A percentile compares a stretch with the other conserved stretches of the same genome.
Evolutionary conservation across 257 asterid genomes (phyloP).

Genomic region (Solanum sitiens): DNA sequence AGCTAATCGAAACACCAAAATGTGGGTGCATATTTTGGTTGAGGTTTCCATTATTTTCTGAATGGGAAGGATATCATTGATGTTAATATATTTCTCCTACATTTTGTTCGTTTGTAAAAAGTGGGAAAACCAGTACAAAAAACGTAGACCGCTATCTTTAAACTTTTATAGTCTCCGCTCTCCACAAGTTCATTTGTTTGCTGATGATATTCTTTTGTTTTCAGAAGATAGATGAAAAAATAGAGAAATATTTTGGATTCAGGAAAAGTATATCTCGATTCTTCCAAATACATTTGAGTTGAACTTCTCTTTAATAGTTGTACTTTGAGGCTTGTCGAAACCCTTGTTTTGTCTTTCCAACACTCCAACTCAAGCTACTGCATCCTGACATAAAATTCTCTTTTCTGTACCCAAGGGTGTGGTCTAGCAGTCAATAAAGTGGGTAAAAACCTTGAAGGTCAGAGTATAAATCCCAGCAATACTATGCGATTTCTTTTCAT

Average conservation of each 20-base stretch:
- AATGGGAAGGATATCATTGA: background rate
- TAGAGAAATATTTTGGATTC: background rate
- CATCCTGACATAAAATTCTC: background rate
- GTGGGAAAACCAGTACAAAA: background rate
- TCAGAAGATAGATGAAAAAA: background rate
- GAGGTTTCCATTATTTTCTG: background rate
- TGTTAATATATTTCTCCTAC: background rate
- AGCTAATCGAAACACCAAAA: background rate
- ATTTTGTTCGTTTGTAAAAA: background rate
- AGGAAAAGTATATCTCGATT: background rate
- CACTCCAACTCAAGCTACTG: background rate
- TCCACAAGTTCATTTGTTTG: background rate
- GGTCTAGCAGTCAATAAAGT: background rate
- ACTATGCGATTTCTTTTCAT: background rate
- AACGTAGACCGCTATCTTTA: background rate
- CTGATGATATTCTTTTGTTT: background rate
- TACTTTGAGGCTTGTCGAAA: background rate
- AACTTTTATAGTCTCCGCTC: background rate
- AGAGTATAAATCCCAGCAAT: background rate
- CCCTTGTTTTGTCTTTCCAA: background rate
- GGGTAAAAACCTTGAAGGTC: background rate
- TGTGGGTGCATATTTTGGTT: background rate
- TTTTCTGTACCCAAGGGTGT: background rate
- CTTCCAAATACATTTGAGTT: background rate
- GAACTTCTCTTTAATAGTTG: background rate